These are phyloP conservation scores for Plantago coronopus DNA, from an alignment of 305 asterid genomes.

Conservation along the genomic window DNA sequence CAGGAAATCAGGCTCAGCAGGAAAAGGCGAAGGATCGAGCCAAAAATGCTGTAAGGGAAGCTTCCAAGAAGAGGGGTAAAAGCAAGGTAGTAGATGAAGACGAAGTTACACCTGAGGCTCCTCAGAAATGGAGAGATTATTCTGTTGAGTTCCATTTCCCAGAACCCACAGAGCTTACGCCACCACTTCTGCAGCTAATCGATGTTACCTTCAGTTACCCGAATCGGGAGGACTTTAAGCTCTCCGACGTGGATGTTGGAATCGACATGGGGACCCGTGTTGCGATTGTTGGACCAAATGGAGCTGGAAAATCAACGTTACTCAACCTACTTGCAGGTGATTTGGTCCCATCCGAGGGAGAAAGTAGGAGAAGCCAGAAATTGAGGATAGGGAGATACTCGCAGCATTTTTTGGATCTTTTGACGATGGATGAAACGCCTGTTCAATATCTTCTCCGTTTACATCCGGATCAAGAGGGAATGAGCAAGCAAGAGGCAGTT, in stretches of 20 bases:
- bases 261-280: slow-evolving; percentile 91
- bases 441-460: slow-evolving; percentile 81
- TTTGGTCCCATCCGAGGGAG: slow-evolving; percentile 59
- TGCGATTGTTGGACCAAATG: slow-evolving; percentile 84
- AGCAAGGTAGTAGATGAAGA: slow-evolving; percentile 69
- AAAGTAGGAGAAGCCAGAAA: slow-evolving; percentile 68
- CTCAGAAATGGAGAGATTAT: slow-evolving; percentile 79
- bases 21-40: slow-evolving; percentile 86
- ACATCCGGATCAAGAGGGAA: slow-evolving; percentile 87
- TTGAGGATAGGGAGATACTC: slow-evolving; percentile 79
- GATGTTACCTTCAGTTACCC: slow-evolving; percentile 76
- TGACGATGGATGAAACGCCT: slow-evolving; percentile 83
- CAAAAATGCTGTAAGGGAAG: slow-evolving; percentile 72
- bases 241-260: slow-evolving; percentile 68
- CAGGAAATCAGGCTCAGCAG: slow-evolving; percentile 66
- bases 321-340: slow-evolving; percentile 88
- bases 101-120: slow-evolving; percentile 57
- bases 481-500: slow-evolving; percentile 84
- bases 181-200: slow-evolving; percentile 65
- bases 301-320: slow-evolving; percentile 83
- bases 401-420: slow-evolving; percentile 75
- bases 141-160: slow-evolving; percentile 84
- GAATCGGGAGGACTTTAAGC: slow-evolving; percentile 60
- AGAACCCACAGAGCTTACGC: slow-evolving; percentile 65
- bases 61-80: slow-evolving; percentile 60